Evolutionary conservation across 2,329 filamentous ascomycete genomes (phyloP).

Genomic region (Trichoderma cornu-damae): DNA sequence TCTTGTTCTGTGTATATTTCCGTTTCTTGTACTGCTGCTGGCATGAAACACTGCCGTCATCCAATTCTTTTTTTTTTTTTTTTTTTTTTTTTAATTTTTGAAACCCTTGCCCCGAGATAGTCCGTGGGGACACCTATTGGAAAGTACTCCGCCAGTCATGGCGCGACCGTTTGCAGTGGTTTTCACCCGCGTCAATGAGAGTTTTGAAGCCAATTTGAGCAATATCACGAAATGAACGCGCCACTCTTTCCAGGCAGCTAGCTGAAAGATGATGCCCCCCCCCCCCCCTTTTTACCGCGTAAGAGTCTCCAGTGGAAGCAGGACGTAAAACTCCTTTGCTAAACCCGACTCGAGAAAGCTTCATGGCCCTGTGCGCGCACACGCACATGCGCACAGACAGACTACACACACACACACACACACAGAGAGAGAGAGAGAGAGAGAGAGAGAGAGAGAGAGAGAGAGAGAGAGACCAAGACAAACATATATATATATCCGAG

Average conservation of each 20-base stretch:
- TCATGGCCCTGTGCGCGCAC: background rate
- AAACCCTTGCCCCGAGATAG: background rate
- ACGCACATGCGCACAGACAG: too few relatives aligned
- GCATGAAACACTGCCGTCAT: conserved; percentile 3
- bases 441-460: too few relatives aligned
- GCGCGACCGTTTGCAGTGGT: background rate
- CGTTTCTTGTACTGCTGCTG: conserved; percentile 12
- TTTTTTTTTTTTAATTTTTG: background rate
- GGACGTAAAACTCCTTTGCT: background rate
- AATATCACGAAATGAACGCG: background rate
- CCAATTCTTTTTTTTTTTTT: background rate
- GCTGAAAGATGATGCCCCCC: too few relatives aligned
- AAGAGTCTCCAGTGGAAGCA: background rate
- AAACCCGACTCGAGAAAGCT: background rate
- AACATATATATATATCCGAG: background rate
- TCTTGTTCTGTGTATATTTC: conserved; percentile 10
- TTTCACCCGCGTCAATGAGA: background rate
- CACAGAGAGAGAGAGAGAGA: too few relatives aligned
- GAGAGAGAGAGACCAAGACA: too few relatives aligned
- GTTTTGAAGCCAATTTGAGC: conserved; percentile 9
- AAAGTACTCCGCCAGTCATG: background rate
- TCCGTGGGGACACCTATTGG: background rate
- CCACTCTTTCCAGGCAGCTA: background rate
- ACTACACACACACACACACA: too few relatives aligned
- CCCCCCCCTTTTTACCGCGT: too few relatives aligned